Evolutionary conservation across 352 stramenopile species (phyloP).

Genomic region (Phytophthora macrochlamydospora): DNA sequence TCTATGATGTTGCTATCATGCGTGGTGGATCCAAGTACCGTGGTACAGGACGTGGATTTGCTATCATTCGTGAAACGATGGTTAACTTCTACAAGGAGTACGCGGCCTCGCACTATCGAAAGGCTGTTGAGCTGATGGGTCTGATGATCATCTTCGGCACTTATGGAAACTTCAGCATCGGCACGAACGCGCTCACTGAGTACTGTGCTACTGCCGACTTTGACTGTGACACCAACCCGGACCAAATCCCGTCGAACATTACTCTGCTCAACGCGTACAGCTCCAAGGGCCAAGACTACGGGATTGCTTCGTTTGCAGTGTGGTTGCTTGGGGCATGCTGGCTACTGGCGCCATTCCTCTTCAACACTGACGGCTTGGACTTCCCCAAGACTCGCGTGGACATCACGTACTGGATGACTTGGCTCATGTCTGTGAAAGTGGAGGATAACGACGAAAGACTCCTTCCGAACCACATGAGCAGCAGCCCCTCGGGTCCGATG

Average conservation of each 20-base stretch:
- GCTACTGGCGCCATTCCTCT: constrained; percentile 86
- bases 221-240: constrained; percentile 52
- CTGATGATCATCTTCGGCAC: constrained; percentile 85
- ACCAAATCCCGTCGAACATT: constrained; percentile 70
- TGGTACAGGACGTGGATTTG: constrained; percentile 83
- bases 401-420: constrained; percentile 80
- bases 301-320: constrained; percentile 87
- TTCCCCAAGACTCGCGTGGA: constrained; percentile 87
- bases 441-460: constrained; percentile 51
- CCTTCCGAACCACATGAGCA: constrained; percentile 40
- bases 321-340: constrained; percentile 84
- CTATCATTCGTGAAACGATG: constrained; percentile 84
- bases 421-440: constrained; percentile 75
- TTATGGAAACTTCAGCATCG: constrained; percentile 83
- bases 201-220: constrained; percentile 63
- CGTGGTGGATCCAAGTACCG: constrained; percentile 87
- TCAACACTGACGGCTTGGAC: constrained; percentile 88
- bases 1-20: constrained; percentile 89
- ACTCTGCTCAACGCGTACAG: constrained; percentile 77
- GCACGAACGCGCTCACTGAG: constrained; percentile 49
- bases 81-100: constrained; percentile 91
- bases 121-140: constrained; percentile 78
- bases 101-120: constrained; percentile 81
- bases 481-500: constrained; percentile 13
- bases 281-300: constrained; percentile 88